These are phyloP conservation scores for Agastache rugosa DNA, from an alignment of 257 asterid genomes.

Conservation along the genomic window DNA sequence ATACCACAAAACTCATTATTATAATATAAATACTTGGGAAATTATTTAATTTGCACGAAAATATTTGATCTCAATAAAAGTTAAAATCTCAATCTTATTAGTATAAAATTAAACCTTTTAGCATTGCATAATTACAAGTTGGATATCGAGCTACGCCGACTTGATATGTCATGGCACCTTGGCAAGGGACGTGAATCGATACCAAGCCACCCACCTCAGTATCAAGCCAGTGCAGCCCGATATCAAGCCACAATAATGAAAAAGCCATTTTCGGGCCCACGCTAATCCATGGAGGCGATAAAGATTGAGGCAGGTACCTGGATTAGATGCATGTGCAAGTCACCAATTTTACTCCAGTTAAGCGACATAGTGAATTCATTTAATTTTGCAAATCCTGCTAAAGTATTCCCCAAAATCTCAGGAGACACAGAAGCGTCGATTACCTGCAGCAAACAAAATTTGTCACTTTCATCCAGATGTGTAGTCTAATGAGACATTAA, in stretches of 20 bases:
- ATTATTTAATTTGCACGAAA: no score
- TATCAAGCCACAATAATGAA: no score
- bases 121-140: background rate
- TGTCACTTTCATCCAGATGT: constrained; percentile 22
- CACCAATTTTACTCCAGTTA: constrained; percentile 87
- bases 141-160: background rate
- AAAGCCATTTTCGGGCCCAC: no score
- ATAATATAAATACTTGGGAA: no score
- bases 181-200: no score
- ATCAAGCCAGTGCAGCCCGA: no score
- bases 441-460: constrained; percentile 54
- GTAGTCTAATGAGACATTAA: background rate
- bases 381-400: constrained; percentile 64
- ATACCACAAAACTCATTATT: no score
- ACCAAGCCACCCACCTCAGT: no score
- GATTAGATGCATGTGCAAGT: constrained; percentile 73
- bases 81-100: no score
- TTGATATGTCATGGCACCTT: no score
- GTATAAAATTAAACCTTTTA: no score
- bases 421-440: constrained; percentile 66
- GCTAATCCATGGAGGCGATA: background rate
- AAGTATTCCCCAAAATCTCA: constrained; percentile 57
- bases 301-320: constrained; percentile 56
- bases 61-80: no score
- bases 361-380: constrained; percentile 68